Evolutionary conservation across 768 basidiomycete species (phyloP).

Genomic region (Scleroderma bovista): DNA sequence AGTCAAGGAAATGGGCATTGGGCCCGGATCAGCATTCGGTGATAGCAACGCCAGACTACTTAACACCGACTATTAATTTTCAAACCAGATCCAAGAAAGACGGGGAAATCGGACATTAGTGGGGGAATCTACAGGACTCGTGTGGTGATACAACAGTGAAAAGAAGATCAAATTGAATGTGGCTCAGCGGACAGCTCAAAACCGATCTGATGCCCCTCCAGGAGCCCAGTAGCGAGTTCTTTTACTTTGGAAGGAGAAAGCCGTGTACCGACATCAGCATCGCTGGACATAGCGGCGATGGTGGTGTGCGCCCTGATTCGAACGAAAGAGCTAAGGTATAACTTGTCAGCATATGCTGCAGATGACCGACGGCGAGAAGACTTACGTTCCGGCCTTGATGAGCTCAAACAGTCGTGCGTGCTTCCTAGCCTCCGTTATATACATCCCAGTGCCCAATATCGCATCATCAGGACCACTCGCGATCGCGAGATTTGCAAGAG

Average conservation of each 20-base stretch:
- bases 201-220: neutral
- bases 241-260: slow-evolving; percentile 61
- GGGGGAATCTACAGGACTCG: too few species aligned
- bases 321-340: slow-evolving; percentile 24
- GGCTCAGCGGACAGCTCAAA: neutral
- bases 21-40: too few species aligned
- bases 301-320: slow-evolving; percentile 35
- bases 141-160: too few species aligned
- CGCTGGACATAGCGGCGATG: slow-evolving; percentile 13
- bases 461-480: slow-evolving; percentile 24
- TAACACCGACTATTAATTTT: too few species aligned
- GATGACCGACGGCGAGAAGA: slow-evolving; percentile 11
- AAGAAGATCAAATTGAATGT: too few species aligned
- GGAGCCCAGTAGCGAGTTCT: slow-evolving; percentile 50
- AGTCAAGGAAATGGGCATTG: too few species aligned
- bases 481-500: slow-evolving; percentile 4
- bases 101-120: too few species aligned
- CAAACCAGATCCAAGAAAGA: too few species aligned
- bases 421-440: slow-evolving; percentile 51
- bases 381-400: slow-evolving; percentile 49
- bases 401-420: slow-evolving; percentile 48
- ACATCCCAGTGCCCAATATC: slow-evolving; percentile 46
- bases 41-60: too few species aligned
- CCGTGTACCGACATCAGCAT: slow-evolving; percentile 13
- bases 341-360: neutral